These are phyloP conservation scores for Coccomyxa subellipsoidea DNA, from an alignment of 163 green algal genomes.

Conservation along the genomic window DNA sequence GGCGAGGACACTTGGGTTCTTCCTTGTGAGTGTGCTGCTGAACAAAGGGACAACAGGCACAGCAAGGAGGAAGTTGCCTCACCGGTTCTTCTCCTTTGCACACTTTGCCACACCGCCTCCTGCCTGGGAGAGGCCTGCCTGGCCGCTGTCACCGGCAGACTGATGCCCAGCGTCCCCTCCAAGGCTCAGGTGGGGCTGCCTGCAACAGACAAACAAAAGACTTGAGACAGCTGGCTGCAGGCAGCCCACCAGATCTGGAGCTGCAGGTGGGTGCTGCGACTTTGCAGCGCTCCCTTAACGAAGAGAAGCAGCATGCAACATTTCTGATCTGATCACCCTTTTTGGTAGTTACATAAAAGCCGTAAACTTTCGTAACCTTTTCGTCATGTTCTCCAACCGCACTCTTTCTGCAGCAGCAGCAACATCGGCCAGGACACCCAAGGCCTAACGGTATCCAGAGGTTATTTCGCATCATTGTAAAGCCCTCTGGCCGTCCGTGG, in stretches of 20 bases:
- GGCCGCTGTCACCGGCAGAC: background rate
- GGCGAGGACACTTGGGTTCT: too few relatives aligned
- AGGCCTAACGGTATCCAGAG: background rate
- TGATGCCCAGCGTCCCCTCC: background rate
- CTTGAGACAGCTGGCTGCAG: background rate
- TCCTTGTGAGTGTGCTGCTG: background rate
- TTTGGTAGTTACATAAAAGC: background rate
- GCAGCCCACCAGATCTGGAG: background rate
- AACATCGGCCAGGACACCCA: background rate
- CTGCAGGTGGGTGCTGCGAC: too few relatives aligned
- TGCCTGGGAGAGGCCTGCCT: background rate
- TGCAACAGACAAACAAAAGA: background rate
- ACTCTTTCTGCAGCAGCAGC: background rate
- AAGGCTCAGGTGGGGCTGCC: background rate
- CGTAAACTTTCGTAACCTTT: background rate
- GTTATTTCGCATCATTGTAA: background rate
- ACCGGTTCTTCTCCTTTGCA: conserved; percentile 34
- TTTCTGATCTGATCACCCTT: too few relatives aligned
- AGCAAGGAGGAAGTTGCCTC: too few relatives aligned
- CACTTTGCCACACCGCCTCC: conserved; percentile 20
- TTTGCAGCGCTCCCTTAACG: too few relatives aligned
- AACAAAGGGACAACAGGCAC: background rate
- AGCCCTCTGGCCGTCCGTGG: background rate
- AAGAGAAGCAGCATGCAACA: too few relatives aligned
- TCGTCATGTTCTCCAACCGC: background rate